Conservation (phyloP, 2,329 filamentous ascomycete species). For the Lasiodiplodia theobromae region DNA sequence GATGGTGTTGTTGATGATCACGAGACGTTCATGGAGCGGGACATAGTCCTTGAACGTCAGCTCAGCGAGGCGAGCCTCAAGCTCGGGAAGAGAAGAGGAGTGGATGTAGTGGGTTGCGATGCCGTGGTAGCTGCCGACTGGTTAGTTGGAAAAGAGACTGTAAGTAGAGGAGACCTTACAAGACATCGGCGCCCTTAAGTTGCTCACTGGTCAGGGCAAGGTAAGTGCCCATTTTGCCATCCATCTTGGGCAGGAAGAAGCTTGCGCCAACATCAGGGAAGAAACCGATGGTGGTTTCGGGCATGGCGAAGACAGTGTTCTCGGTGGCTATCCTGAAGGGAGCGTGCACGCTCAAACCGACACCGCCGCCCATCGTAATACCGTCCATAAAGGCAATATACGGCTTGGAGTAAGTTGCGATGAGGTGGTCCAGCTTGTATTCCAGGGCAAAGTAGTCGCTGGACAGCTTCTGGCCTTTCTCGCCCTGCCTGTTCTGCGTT, state of each 20-base stretch:
- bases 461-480: conserved; percentile 75
- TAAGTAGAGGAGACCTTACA: conserved; percentile 47
- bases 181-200: conserved; percentile 81
- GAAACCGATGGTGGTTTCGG: conserved; percentile 97
- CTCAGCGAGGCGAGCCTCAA: conserved; percentile 87
- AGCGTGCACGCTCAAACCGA: conserved; percentile 91
- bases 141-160: neutral
- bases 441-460: conserved; percentile 90
- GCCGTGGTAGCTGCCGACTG: conserved; percentile 69
- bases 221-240: conserved; percentile 87
- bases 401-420: conserved; percentile 91
- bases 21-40: conserved; percentile 66
- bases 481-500: conserved; percentile 70
- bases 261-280: conserved; percentile 97
- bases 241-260: conserved; percentile 92
- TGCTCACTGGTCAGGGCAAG: conserved; percentile 89
- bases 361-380: conserved; percentile 97
- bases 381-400: conserved; percentile 97
- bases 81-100: conserved; percentile 80
- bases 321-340: conserved; percentile 97
- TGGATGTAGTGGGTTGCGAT: conserved; percentile 96
- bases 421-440: conserved; percentile 95
- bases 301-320: conserved; percentile 96
- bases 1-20: conserved; percentile 83
- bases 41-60: conserved; percentile 85